Evolutionary conservation across 2,329 filamentous ascomycete species (phyloP), one percentile per base, ranked within the genome.

Genomic region (Pseudocercospora macadamiae): DNA sequence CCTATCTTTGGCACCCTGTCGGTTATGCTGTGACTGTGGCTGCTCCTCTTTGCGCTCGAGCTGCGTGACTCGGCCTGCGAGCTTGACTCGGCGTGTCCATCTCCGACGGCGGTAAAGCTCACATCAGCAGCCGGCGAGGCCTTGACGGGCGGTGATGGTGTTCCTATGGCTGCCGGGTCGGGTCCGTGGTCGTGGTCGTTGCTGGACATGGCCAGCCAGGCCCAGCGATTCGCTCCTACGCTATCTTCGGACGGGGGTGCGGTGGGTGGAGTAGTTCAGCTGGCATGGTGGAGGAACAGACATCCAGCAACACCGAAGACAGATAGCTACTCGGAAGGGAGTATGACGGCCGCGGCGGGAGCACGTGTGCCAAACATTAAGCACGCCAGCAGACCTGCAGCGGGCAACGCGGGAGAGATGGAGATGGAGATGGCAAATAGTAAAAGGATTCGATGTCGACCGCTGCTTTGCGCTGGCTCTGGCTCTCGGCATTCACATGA

Each of bases 31-130:
- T 51, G 48, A 26, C 44, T 53, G 51, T 51, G 48, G 23, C 44
- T 53, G 51, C 60, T 63, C 49, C 57, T 44, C 53, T 53, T 61
- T 28, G 60, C 54, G 21, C 53, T 45, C 18, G 66, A 68, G 42
- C 57, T 64, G 39, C 64, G 57, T 42, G 68, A 71, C 61, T 66
- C 65, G 39, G 66, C 66, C 25, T 62, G 60, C 34, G 66, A 68
- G 54, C 65, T 67, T 3, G 65, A 65, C 37, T 70, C 68, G 53
- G 60, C 66, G 58, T 70, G 58, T 19, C 61, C 61, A 39, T 65
- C 53, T 32, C 61, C 54, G 36, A 60, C 49, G 3, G 62, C 55
- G 25, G 64, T 54, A 55, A 69, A 69, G 59, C 55, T 66, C 49
- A 69, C 66, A 53, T 68, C 66, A 49, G 63, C 65, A 18, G 67